Base-by-base conservation (phyloP, 441 rosid species). In the Erodium moschatum region DNA sequence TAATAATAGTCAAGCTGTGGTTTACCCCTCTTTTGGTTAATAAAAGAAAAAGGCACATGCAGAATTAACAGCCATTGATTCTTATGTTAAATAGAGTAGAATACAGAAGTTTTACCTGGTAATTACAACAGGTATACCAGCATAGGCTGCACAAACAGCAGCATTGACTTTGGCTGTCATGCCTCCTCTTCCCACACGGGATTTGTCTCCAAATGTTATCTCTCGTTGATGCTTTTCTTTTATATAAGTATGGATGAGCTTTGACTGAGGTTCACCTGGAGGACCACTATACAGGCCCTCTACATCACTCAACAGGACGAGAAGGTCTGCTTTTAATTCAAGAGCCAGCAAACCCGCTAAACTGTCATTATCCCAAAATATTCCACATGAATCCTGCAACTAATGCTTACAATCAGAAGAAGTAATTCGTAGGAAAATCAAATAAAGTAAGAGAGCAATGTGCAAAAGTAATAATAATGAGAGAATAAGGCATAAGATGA, bases 221-320 rank as follows among this genome's bases (percentile, higher is more conserved):
- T 29, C 31, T 29, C 31, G 3, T 73, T 78, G 76, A 69, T 75
- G 78, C 44, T 68, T 78, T 67, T 78, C 81, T 62, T 67, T 70
- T 46, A 78, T 19, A 68, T 78, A 78, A 0, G 81, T 78, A 66
- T 62, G 46, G 67, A 78, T 78, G 61, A 75, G 70, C 70, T 64
- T 78, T 48, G 81, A 78, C 18, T 18, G 48, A 12, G 78, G 81
- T 33, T 75, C 78, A 42, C 73, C 64, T 15, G 81, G 81, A 3
- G 78, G 81, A 20, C 81, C 81, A 38, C 76, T 78, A 20, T 75
- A 78, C 15, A 78, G 76, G 19, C 81, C 81, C 40, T 78, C 81
- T 15, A 78, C 81, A 67, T 78, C 81, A 42, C 81, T 78, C 58
- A 78, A 44, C 63, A 78, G 27, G 54, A 78, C 56, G 56, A 78